These are phyloP conservation scores for Saccharomyces uvarum DNA, from an alignment of 1,139 yeast genomes.

Conservation along the genomic window DNA sequence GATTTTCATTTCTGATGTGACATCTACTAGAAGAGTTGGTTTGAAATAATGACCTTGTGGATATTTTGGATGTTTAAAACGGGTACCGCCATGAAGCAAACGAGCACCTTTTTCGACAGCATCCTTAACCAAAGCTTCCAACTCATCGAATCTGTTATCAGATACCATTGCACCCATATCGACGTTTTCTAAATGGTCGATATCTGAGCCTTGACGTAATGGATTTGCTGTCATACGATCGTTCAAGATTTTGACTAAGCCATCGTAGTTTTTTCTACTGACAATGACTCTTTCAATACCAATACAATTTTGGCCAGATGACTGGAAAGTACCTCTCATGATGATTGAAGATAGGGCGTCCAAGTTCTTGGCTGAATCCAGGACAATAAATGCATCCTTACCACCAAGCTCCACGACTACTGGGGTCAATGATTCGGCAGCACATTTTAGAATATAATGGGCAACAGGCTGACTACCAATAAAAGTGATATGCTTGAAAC, in stretches of 20 bases:
- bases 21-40: conserved; percentile 82
- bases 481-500: conserved; percentile 78
- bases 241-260: conserved; percentile 48
- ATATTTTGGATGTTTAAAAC: conserved; percentile 77
- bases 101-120: conserved; percentile 80
- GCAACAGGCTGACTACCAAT: conserved; percentile 96
- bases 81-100: conserved; percentile 69
- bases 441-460: conserved; percentile 73
- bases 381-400: conserved; percentile 79
- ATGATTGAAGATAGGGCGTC: conserved; percentile 67
- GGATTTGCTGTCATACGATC: conserved; percentile 43
- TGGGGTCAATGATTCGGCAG: conserved; percentile 78
- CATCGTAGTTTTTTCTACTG: conserved; percentile 56
- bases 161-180: conserved; percentile 96
- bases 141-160: conserved; percentile 56
- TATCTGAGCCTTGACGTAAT: conserved; percentile 78
- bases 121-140: conserved; percentile 59
- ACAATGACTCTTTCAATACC: conserved; percentile 92
- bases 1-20: conserved; percentile 66
- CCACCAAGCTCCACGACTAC: conserved; percentile 95
- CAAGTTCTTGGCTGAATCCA: conserved; percentile 60
- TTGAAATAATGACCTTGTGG: conserved; percentile 91
- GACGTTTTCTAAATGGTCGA: conserved; percentile 79
- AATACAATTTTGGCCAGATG: conserved; percentile 95
- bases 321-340: conserved; percentile 91